Base-by-base conservation (phyloP, 2,329 filamentous ascomycete species). In the Zasmidium angulare region DNA sequence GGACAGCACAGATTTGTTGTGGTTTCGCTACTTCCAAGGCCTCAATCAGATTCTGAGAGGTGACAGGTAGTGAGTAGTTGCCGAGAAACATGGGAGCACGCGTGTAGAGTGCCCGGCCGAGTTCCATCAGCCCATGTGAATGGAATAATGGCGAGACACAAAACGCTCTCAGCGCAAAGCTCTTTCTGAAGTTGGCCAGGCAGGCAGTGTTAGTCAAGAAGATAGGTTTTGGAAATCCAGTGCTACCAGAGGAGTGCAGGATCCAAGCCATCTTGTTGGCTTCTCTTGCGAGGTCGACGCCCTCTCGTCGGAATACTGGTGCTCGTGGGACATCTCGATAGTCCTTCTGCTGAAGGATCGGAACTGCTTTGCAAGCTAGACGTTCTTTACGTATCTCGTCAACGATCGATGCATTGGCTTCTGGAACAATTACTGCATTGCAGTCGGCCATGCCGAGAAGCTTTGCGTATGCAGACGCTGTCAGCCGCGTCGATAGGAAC, bases 151-250 rank as follows among this genome's bases (percentile, higher is more conserved):
- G 84, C 1, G 85, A 72, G 1, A 84, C 82, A 49, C 84, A 77
- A 58, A 87, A 82, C 0, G 78, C 78, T 21, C 75, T 75, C 74
- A 84, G 71, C 2, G 74, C 75, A 64, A 80, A 77, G 22, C 77
- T 77, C 11, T 74, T 75, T 12, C 75, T 70, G 56, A 79, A 82
- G 54, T 82, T 84, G 9, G 75, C 75, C 9, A 86, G 70, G 6
- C 78, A 79, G 12, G 79, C 77, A 10, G 71, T 69, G 55, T 88
- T 83, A 0, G 80, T 83, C 51, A 85, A 81, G 59, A 79, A 84
- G 49, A 88, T 86, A 0, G 85, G 84, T 61, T 88, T 88, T 0
- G 86, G 86, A 0, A 87, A 75, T 0, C 85, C 85, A 0, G 86
- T 87, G 0, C 82, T 85, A 7, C 86, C 85, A 19, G 76, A 78